These are phyloP conservation scores for Sporobolomyces roseus DNA, from an alignment of 768 basidiomycete genomes.

Conservation along the genomic window DNA sequence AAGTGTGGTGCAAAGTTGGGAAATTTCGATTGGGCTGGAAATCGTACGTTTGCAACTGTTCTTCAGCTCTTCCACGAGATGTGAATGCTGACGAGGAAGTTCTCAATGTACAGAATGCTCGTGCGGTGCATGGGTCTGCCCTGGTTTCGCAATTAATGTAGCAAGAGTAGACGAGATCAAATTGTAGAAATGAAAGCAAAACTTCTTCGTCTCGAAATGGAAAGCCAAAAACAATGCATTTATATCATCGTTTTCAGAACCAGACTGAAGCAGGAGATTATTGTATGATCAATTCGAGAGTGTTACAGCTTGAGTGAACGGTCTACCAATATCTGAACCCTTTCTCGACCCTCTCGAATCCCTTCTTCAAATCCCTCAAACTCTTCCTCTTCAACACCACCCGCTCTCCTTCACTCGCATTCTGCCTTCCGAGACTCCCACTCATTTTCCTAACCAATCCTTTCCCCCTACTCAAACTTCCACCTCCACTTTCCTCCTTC, in stretches of 20 bases:
- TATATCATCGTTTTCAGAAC: too few species aligned
- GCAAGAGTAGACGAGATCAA: conserved; percentile 40
- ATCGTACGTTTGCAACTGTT: conserved; percentile 29
- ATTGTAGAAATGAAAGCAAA: too few species aligned
- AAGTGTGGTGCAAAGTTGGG: conserved; percentile 89
- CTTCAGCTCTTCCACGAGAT: background rate
- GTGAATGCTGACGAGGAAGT: background rate
- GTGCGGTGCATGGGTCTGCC: conserved; percentile 44
- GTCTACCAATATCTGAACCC: conserved; percentile 4
- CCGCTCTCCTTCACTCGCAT: background rate
- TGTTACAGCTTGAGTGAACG: too few species aligned
- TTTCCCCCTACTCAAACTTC: background rate
- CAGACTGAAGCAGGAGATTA: background rate
- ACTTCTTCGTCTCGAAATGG: too few species aligned
- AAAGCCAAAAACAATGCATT: too few species aligned
- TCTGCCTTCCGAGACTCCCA: background rate
- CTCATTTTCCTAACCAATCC: conserved; percentile 1
- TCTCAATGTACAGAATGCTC: too few species aligned
- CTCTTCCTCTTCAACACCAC: background rate
- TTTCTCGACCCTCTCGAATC: background rate
- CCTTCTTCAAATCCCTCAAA: conserved; percentile 4
- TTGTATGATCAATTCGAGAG: too few species aligned
- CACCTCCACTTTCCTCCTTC: background rate
- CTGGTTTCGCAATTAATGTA: conserved; percentile 40
- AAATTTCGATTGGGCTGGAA: conserved; percentile 93